These are phyloP conservation scores for Leccinum uliginosum DNA, from an alignment of 768 basidiomycete genomes.

Conservation along the genomic window DNA sequence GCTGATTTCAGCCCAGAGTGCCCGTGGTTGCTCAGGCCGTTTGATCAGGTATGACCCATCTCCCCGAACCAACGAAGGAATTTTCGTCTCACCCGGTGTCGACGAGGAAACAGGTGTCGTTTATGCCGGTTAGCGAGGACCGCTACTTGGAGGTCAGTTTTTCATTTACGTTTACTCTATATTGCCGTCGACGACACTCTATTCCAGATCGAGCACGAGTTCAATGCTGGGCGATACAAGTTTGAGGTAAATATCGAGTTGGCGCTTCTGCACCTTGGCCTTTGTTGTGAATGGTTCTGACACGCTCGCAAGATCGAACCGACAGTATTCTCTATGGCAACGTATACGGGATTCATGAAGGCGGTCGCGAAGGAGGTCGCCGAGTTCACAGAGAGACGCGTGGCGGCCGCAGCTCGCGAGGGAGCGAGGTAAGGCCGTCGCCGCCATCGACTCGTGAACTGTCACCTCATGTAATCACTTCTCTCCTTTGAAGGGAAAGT, in stretches of 20 bases:
- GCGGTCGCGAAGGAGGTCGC: conserved; percentile 39
- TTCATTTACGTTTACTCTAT: background rate
- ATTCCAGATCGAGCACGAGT: conserved; percentile 43
- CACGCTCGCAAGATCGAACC: conserved; percentile 39
- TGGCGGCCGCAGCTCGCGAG: conserved; percentile 33
- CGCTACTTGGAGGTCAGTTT: conserved; percentile 43
- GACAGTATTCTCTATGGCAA: conserved; percentile 48
- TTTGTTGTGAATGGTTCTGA: conserved; percentile 4
- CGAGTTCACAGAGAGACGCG: conserved; percentile 40
- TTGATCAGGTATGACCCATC: conserved; percentile 47
- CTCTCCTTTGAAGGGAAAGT: conserved; percentile 33
- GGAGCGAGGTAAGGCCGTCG: conserved; percentile 35
- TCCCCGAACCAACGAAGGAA: background rate
- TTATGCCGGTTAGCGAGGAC: conserved; percentile 44
- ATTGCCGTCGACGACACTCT: background rate
- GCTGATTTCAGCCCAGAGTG: conserved; percentile 39
- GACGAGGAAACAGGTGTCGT: conserved; percentile 38
- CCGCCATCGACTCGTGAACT: background rate
- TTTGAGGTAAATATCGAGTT: conserved; percentile 38
- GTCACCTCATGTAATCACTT: background rate
- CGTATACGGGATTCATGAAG: conserved; percentile 41
- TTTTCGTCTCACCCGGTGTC: background rate
- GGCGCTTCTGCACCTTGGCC: background rate
- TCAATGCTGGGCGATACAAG: conserved; percentile 48
- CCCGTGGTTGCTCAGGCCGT: conserved; percentile 60